Base-by-base conservation (phyloP, 306 rosid genomes). In the Begonia peltatifolia region DNA sequence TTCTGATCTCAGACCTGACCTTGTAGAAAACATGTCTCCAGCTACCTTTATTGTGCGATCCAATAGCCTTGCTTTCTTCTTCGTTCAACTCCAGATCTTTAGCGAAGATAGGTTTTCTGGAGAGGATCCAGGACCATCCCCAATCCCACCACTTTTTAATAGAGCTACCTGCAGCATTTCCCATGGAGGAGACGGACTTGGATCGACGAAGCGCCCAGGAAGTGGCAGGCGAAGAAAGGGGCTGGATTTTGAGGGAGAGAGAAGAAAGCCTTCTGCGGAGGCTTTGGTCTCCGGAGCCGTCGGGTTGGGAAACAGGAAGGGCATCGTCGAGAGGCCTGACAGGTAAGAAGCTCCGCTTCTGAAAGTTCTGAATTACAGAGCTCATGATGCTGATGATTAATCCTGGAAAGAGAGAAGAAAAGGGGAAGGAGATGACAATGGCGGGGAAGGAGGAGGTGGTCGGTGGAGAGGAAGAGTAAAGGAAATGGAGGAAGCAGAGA, bases 11-110 rank as follows among this genome's bases (percentile, higher is more conserved):
- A 23, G 80, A 90, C 17, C 85, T 75, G 55, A 82, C 57, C 74
- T 87, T 80, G 11, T 43, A 83, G 70, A 80, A 63, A 52, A 90
- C 80, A 58, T 83, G 95, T 54, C 78, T 68, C 94, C 76, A 78
- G 73, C 80, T 90, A 11, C 95, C 95, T 58, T 55, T 76, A 72
- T 62, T 63, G 41, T 75, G 64, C 43, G 85, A 72, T 12, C 87
- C 87, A 2, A 89, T 79, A 46, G 71, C 22, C 65, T 89, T 85
- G 43, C 78, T 65, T 70, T 83, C 95, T n/a, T 76, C 82, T 51
- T 85, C 84, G 68, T 85, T 83, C 87, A 90, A 60, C 66, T 90
- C 97, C 53, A 85, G 94, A 81, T 90, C 97, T 11, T 25, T 23
- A 1, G 94, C 87, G 53, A 90, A 90, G 7, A 71, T 73, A 48